Evolutionary conservation across 306 rosid genomes (phyloP), one percentile per base, ranked within the genome.

Genomic region (Mimosa bimucronata): DNA sequence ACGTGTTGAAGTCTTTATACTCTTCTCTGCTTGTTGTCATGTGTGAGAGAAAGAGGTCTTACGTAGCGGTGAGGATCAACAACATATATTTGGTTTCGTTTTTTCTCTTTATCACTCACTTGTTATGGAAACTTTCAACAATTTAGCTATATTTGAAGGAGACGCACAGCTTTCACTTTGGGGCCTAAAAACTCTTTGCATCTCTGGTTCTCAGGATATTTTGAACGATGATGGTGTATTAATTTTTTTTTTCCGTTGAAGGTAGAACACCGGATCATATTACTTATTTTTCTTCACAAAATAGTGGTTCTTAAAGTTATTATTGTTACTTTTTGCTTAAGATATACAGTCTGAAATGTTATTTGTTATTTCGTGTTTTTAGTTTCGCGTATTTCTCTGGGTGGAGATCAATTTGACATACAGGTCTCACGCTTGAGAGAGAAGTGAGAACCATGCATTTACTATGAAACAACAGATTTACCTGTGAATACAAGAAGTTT

Each of bases 1-100:
- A 77, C 71, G 61, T 37, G 7, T 19, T 76, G 26, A 44, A 40
- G 60, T 76, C 29, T 60, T 77, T 77, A 30, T 77, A 52, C 42
- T 61, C 9, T 40, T 18, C 26, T 53, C n/a, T n/a, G 23, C 71
- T 34, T 21, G 37, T n/a, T n/a, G n/a, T n/a, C n/a, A 15, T 69
- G 15, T 60, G 70, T 21, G n/a, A 64, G 67, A 45, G 16, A 53
- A 34, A 67, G 29, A 11, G 16, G n/a, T 77, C 30, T 65, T 7
- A 52, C 70, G 44, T 41, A 77, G 55, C 15, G 25, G 28, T 29
- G 55, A 73, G 19, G 66, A 78, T 2, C 52, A 52, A 21, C 12
- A 45, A 16, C 66, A 7, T 25, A 2, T 73, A 31, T 46, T 13
- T 38, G 6, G n/a, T 34, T 25, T 53, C 55, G 41, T 25, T 28